Evolutionary conservation across 2,329 filamentous ascomycete genomes (phyloP).

Genomic region (Clonostachys rhizophaga): DNA sequence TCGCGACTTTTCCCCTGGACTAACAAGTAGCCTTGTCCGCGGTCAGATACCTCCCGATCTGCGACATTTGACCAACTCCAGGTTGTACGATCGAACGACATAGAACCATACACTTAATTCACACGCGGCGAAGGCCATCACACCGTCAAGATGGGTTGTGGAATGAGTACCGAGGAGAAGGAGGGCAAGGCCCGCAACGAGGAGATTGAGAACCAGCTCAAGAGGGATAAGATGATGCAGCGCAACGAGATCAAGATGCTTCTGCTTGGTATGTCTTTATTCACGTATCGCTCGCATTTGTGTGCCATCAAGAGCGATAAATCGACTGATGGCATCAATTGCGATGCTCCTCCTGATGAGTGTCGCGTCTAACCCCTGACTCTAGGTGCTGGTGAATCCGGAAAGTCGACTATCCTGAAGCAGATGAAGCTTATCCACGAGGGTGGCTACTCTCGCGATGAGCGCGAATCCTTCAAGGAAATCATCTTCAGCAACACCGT

Average conservation of each 20-base stretch:
- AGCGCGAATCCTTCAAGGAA: constrained; percentile 66
- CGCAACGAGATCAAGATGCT: constrained; percentile 99
- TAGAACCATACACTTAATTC: too few relatives aligned
- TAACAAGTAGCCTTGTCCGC: too few relatives aligned
- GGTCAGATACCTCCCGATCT: too few relatives aligned
- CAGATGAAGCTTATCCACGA: constrained; percentile 99
- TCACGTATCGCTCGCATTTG: too few relatives aligned
- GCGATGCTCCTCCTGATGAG: neutral
- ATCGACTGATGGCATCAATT: neutral
- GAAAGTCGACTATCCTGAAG: constrained; percentile 96
- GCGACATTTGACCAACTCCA: too few relatives aligned
- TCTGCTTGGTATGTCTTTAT: constrained; percentile 67
- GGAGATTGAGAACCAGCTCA: constrained; percentile 99
- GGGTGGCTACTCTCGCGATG: constrained; percentile 94
- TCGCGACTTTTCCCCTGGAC: too few relatives aligned
- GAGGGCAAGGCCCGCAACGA: constrained; percentile 99
- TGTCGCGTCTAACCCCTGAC: constrained; percentile 15
- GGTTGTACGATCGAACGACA: too few relatives aligned
- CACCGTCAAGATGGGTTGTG: constrained; percentile 87
- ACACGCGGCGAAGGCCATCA: neutral
- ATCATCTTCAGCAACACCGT: constrained; percentile 69
- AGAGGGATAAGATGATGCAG: constrained; percentile 97
- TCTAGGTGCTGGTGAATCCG: constrained; percentile 85
- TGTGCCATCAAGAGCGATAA: too few relatives aligned
- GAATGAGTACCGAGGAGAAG: constrained; percentile 99